Evolutionary conservation across 148 eudicot species (phyloP).

Genomic region (Vaccinium macrocarpon): DNA sequence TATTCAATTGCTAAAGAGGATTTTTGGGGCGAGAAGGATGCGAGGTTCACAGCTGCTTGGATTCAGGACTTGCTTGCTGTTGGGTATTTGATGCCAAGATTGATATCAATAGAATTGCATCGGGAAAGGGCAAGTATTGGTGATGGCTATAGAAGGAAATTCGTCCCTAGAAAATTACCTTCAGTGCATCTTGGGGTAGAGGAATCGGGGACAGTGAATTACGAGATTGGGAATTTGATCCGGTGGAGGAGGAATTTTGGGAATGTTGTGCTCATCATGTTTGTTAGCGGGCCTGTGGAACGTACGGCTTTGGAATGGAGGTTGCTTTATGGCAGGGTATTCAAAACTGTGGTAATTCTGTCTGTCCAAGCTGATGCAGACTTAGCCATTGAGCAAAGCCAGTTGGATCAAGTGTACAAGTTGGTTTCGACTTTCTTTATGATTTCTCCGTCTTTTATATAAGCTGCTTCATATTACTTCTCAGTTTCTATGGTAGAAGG

Average conservation of each 20-base stretch:
- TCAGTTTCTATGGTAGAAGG: neutral
- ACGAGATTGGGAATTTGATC: conserved; percentile 37
- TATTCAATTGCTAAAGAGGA: conserved; percentile 30
- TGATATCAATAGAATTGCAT: conserved; percentile 17
- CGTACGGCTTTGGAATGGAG: conserved; percentile 40
- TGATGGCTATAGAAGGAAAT: conserved; percentile 22
- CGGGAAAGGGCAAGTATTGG: conserved; percentile 6
- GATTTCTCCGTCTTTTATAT: neutral
- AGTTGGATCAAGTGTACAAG: conserved; percentile 32
- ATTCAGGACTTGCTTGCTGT: conserved; percentile 37
- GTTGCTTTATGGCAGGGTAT: conserved; percentile 37
- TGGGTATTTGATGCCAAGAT: conserved; percentile 32
- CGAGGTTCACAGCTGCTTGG: conserved; percentile 37
- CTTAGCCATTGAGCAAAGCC: conserved; percentile 33
- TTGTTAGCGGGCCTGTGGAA: conserved; percentile 32
- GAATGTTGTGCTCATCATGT: conserved; percentile 36
- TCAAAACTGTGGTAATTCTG: conserved; percentile 37
- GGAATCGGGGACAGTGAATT: conserved; percentile 34
- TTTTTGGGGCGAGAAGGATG: conserved; percentile 36
- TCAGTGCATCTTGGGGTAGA: conserved; percentile 39
- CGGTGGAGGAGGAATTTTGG: conserved; percentile 36
- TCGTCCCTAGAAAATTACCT: conserved; percentile 32
- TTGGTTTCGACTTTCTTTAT: neutral
- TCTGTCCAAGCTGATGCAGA: conserved; percentile 29
- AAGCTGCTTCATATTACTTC: neutral